Percentiles rank a stretch among this genome's conserved stretches.
These are phyloP conservation scores for Amylostereum areolatum DNA, from an alignment of 1,284 basidiomycete species.

Conservation along the genomic window DNA sequence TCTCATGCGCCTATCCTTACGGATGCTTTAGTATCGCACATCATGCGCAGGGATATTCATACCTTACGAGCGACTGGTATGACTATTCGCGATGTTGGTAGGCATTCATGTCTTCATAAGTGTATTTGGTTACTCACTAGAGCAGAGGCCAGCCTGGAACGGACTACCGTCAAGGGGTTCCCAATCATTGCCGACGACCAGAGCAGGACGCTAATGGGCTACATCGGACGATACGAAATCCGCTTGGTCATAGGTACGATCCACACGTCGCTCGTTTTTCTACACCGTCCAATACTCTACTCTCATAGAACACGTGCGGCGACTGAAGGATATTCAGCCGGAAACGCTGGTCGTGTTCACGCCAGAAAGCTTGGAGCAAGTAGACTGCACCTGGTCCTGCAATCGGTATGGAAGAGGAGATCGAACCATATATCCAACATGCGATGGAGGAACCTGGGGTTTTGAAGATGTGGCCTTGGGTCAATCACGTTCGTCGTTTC, in stretches of 20 bases:
- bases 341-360: no score
- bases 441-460: conserved; percentile 48
- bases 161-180: conserved; percentile 83
- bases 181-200: conserved; percentile 71
- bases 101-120: conserved; percentile 19
- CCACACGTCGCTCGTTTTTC: background rate
- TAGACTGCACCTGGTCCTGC: conserved; percentile 29
- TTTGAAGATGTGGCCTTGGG: conserved; percentile 85
- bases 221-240: conserved; percentile 84
- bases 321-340: no score
- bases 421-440: conserved; percentile 54
- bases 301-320: background rate
- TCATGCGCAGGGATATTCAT: conserved; percentile 82
- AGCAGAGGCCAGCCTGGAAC: conserved; percentile 63
- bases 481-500: conserved; percentile 68
- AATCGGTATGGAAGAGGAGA: conserved; percentile 62
- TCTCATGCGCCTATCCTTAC: conserved; percentile 1
- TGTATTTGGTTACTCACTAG: conserved; percentile 1
- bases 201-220: conserved; percentile 70
- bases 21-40: conserved; percentile 64
- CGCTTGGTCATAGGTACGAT: conserved; percentile 76
- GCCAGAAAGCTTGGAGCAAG: no score
- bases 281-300: background rate
- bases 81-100: conserved; percentile 74
- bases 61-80: conserved; percentile 74